These are phyloP conservation scores for Amanita rimosa DNA, from an alignment of 768 basidiomycete species.

Conservation along the genomic window DNA sequence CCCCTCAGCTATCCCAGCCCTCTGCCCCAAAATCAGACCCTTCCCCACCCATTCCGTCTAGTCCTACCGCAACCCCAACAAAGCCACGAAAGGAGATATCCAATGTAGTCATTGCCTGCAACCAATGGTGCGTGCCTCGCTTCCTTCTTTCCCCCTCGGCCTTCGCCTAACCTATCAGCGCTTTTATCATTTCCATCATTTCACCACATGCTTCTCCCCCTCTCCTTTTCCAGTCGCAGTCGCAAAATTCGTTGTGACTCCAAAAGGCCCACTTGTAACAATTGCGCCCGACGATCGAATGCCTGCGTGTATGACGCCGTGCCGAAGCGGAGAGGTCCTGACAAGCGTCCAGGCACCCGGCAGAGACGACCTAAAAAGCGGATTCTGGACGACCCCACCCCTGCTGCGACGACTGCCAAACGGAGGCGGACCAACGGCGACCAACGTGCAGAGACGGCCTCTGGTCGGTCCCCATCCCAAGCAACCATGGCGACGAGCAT, in stretches of 20 bases:
- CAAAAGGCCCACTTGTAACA: constrained; percentile 69
- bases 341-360: constrained; percentile 77
- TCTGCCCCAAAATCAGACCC: constrained; percentile 20
- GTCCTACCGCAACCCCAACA: constrained; percentile 8
- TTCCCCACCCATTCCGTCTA: constrained; percentile 17
- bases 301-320: constrained; percentile 71
- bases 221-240: constrained; percentile 45
- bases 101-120: constrained; percentile 72
- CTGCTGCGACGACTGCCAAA: constrained; percentile 33
- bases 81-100: constrained; percentile 47
- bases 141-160: constrained; percentile 16
- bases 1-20: constrained; percentile 17
- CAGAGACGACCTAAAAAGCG: constrained; percentile 82
- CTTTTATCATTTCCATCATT: constrained; percentile 14
- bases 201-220: constrained; percentile 12
- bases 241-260: constrained; percentile 86
- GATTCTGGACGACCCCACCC: constrained; percentile 38
- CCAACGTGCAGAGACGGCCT: constrained; percentile 20
- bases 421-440: constrained; percentile 31
- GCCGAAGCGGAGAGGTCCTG: constrained; percentile 76
- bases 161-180: constrained; percentile 30
- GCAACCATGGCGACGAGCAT: constrained; percentile 20
- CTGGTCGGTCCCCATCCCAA: constrained; percentile 22
- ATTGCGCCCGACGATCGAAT: constrained; percentile 70
- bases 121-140: constrained; percentile 56